phyloP scores from a whole-genome alignment of 2,329 filamentous ascomycete genomes.

The Apiospora phragmitis region DNA sequence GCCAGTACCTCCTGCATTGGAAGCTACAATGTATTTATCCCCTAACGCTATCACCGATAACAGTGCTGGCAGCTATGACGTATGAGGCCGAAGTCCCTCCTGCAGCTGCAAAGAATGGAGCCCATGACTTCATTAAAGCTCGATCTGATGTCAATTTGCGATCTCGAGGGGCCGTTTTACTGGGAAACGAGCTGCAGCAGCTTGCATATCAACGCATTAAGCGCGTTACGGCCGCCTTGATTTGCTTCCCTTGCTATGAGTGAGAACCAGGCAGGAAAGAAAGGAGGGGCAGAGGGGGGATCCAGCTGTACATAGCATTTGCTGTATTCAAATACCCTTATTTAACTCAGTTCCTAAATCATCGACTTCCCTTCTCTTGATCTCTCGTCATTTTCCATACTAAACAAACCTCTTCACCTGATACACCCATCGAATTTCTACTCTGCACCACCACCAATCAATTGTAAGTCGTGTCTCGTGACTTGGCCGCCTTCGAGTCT shows the following conservation, averaged over 20 bases:
- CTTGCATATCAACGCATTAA: not conserved
- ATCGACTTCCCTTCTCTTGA: not conserved
- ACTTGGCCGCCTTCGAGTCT: not conserved
- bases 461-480: conserved; percentile 12
- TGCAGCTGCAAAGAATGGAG: not conserved
- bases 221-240: not conserved
- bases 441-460: conserved; percentile 14
- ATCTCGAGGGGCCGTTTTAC: not conserved
- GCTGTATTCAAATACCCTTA: not conserved
- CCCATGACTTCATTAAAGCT: conserved; percentile 17
- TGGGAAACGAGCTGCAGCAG: not conserved
- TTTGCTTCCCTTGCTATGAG: not conserved
- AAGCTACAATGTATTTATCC: not conserved
- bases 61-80: not conserved
- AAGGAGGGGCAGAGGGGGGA: not conserved
- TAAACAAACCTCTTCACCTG: not conserved
- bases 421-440: not conserved
- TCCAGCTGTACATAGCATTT: not conserved
- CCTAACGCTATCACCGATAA: not conserved
- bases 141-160: conserved; percentile 16
- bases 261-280: not conserved
- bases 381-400: not conserved
- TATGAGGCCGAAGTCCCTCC: conserved; percentile 2
- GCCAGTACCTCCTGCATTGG: not conserved
- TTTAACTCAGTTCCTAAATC: not conserved